phyloP scores from a whole-genome alignment of 2,329 filamentous ascomycete species.

The Remersonia thermophila region DNA sequence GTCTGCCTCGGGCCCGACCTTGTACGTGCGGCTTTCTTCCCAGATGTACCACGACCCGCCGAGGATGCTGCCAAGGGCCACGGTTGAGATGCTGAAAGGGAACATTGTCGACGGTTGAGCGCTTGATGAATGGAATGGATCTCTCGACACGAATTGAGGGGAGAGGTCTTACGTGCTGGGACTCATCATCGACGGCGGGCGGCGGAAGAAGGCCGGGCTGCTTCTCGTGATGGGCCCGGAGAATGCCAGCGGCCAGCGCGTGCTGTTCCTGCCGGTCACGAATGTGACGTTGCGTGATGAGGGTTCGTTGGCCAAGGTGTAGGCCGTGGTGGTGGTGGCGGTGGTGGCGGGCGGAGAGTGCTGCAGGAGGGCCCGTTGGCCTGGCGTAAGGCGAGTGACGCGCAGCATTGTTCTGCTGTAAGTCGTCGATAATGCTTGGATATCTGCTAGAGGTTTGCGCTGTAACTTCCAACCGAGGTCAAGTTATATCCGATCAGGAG shows the following conservation, averaged over 20 bases:
- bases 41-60: slow-evolving; percentile 6
- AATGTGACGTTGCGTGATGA: slow-evolving; percentile 1
- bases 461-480: too few relatives aligned
- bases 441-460: too few relatives aligned
- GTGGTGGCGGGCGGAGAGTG: not conserved
- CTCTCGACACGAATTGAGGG: not conserved
- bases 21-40: slow-evolving; percentile 6
- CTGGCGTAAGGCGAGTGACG: not conserved
- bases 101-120: too few relatives aligned
- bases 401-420: slow-evolving; percentile 3
- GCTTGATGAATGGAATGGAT: not conserved
- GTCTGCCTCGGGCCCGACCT: not conserved
- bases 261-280: not conserved
- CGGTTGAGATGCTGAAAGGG: slow-evolving; percentile 3
- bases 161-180: slow-evolving; percentile 4
- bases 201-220: not conserved
- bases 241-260: not conserved
- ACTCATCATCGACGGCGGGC: slow-evolving; percentile 1
- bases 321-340: too few relatives aligned
- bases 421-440: too few relatives aligned
- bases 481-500: too few relatives aligned
- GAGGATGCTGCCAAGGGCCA: slow-evolving; percentile 4
- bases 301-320: not conserved
- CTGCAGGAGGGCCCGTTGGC: slow-evolving; percentile 3
- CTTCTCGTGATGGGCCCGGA: not conserved